Conservation (phyloP, 192 early-diverging fungal species). For the Coemansia aciculifera region DNA sequence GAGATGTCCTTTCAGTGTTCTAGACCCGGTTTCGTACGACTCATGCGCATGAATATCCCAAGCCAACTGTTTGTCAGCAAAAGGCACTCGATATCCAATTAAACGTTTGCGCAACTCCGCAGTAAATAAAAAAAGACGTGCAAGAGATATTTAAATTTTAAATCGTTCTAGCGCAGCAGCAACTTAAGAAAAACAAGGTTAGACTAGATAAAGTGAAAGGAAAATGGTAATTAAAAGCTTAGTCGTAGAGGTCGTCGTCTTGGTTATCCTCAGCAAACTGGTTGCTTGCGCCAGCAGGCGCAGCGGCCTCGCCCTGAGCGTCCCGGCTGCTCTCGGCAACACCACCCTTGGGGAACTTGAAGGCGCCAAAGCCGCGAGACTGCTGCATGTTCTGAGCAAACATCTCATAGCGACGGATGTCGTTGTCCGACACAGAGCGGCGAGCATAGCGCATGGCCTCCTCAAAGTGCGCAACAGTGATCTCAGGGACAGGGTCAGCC, state of each 20-base stretch:
- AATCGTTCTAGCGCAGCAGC: no score
- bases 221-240: conserved; percentile 8
- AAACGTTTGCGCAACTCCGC: background rate
- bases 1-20: background rate
- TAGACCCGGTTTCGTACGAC: background rate
- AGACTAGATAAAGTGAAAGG: no score
- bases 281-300: conserved; percentile 3
- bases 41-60: background rate
- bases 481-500: conserved; percentile 82
- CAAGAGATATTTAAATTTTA: no score
- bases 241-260: conserved; percentile 55
- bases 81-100: background rate
- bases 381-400: conserved; percentile 98
- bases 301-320: conserved; percentile 15
- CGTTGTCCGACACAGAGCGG: conserved; percentile 91
- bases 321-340: conserved; percentile 30
- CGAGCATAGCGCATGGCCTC: conserved; percentile 98
- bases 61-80: background rate
- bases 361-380: conserved; percentile 88
- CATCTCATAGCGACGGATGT: conserved; percentile 99
- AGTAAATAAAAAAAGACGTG: background rate
- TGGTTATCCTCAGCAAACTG: conserved; percentile 53
- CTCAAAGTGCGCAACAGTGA: conserved; percentile 96
- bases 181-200: no score
- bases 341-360: conserved; percentile 89